Evolutionary conservation across 768 basidiomycete genomes (phyloP).

Genomic region (Scleroderma citrinum): DNA sequence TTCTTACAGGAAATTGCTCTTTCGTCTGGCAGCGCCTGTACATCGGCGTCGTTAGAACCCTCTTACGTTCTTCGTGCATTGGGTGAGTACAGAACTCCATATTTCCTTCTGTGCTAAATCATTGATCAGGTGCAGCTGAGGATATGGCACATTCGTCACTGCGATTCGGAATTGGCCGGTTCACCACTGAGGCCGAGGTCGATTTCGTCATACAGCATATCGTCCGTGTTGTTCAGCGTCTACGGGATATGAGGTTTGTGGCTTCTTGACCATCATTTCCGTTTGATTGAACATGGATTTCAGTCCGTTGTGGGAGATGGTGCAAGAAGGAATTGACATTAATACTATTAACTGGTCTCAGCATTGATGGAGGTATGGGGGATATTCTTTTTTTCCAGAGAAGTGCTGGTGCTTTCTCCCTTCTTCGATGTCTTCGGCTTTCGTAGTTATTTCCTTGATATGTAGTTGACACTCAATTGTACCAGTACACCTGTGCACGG

Average conservation of each 20-base stretch:
- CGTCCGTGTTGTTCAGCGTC: slow-evolving; percentile 73
- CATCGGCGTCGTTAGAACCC: slow-evolving; percentile 95
- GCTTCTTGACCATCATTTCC: slow-evolving; percentile 2
- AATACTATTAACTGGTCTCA: slow-evolving; percentile 92
- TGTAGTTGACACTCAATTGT: slow-evolving; percentile 7
- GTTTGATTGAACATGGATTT: slow-evolving; percentile 5
- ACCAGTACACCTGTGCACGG: slow-evolving; percentile 20
- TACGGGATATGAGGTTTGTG: slow-evolving; percentile 88
- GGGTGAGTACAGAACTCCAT: slow-evolving; percentile 38
- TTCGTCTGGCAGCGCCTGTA: slow-evolving; percentile 97
- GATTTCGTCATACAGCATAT: slow-evolving; percentile 91
- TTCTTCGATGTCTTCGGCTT: slow-evolving; percentile 3
- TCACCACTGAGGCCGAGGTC: slow-evolving; percentile 95
- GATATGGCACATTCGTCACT: slow-evolving; percentile 99
- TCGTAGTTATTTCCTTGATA: slow-evolving; percentile 8
- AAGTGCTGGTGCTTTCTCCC: neutral
- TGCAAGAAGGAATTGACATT: slow-evolving; percentile 96
- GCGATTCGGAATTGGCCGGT: slow-evolving; percentile 95
- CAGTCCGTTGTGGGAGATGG: slow-evolving; percentile 99
- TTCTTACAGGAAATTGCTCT: slow-evolving; percentile 79
- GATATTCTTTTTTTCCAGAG: neutral
- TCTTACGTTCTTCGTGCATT: slow-evolving; percentile 97
- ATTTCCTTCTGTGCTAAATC: neutral
- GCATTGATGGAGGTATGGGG: slow-evolving; percentile 27
- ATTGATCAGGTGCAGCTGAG: slow-evolving; percentile 74